Percentiles rank a stretch among this genome's conserved stretches.
phyloP scores from a whole-genome alignment of 176 grass and related monocot genomes.

The Dendrocalamus sinicus region DNA sequence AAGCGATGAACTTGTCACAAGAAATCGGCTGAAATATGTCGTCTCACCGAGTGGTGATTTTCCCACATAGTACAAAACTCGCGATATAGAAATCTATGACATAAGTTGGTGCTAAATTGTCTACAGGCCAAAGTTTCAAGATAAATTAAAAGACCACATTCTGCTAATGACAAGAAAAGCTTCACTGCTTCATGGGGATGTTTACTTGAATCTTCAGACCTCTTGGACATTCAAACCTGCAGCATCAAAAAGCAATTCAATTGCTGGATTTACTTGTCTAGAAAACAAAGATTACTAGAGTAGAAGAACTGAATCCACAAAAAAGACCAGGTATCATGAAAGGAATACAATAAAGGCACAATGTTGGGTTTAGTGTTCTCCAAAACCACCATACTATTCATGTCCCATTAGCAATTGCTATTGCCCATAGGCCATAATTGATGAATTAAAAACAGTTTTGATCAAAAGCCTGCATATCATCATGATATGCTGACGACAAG shows the following conservation, averaged over 20 bases:
- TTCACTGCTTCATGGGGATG: background rate
- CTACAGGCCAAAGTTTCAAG: constrained; percentile 31
- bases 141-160: constrained; percentile 18
- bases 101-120: constrained; percentile 3
- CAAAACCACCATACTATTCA: background rate
- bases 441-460: background rate
- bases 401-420: background rate
- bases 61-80: background rate
- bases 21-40: background rate
- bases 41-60: background rate
- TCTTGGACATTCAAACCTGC: constrained; percentile 69
- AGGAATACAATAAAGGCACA: background rate
- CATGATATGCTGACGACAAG: background rate
- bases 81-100: background rate
- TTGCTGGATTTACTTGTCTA: background rate
- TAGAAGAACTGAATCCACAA: background rate
- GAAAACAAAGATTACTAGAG: background rate
- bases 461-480: background rate
- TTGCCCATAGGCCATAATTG: background rate
- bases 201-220: constrained; percentile 31
- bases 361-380: background rate
- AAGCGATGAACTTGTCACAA: background rate
- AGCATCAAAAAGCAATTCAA: background rate
- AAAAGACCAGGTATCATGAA: background rate
- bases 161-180: background rate